These are phyloP conservation scores for Hydrangea macrophylla DNA, from an alignment of 148 eudicot species.

Conservation along the genomic window DNA sequence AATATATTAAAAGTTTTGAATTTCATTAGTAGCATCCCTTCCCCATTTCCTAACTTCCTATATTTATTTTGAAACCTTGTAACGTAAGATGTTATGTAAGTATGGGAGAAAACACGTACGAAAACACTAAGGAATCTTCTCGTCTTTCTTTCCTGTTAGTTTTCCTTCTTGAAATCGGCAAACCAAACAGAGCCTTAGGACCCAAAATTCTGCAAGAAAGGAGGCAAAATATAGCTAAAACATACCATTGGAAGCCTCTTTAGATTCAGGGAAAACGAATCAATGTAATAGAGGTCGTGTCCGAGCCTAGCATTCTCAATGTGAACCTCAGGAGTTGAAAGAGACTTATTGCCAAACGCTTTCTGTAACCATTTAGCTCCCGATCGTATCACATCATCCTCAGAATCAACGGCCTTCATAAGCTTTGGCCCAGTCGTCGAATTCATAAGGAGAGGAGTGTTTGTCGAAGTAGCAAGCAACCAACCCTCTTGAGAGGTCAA, in stretches of 20 bases:
- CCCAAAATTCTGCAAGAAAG: neutral
- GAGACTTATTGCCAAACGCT: constrained; percentile 43
- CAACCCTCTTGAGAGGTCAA: constrained; percentile 92
- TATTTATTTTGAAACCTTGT: too few species aligned
- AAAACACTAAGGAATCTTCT: neutral
- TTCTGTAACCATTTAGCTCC: constrained; percentile 78
- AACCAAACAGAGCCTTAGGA: too few species aligned
- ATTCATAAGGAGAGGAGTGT: constrained; percentile 67
- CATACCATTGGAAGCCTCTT: constrained; percentile 95
- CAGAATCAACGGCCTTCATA: constrained; percentile 67
- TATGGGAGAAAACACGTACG: too few species aligned
- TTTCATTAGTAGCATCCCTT: too few species aligned
- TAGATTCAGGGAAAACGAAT: constrained; percentile 81
- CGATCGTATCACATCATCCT: constrained; percentile 56
- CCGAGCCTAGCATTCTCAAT: constrained; percentile 74
- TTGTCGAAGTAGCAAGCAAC: constrained; percentile 85
- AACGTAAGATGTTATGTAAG: too few species aligned
- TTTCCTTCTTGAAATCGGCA: too few species aligned
- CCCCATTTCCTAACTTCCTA: too few species aligned
- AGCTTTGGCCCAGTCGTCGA: constrained; percentile 66
- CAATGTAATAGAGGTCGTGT: constrained; percentile 68
- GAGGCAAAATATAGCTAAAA: neutral
- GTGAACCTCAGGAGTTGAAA: constrained; percentile 66
- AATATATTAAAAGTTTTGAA: too few species aligned
- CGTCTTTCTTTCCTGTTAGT: neutral